These are phyloP conservation scores for Coccomyxa sp. DNA, from an alignment of 139 green algal species.

Conservation along the genomic window DNA sequence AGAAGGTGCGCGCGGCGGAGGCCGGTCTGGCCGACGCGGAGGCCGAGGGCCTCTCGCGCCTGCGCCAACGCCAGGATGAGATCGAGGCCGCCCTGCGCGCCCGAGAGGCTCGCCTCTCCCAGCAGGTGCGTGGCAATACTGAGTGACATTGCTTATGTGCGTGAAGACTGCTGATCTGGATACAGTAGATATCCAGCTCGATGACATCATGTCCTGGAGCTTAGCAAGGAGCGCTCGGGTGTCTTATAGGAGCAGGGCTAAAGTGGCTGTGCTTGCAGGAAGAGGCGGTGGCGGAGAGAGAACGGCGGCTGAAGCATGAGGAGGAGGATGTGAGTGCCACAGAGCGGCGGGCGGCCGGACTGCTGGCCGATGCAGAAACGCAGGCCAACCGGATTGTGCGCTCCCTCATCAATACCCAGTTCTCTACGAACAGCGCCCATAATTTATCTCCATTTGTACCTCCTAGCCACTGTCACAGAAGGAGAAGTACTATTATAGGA, in stretches of 20 bases:
- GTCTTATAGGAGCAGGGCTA: neutral
- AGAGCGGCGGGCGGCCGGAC: neutral
- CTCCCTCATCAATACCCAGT: neutral
- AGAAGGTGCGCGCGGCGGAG: conserved; percentile 2
- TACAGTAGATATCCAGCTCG: neutral
- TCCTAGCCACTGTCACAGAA: too few species aligned
- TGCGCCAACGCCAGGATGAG: neutral
- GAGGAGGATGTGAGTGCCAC: conserved; percentile 7
- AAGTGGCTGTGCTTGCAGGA: neutral
- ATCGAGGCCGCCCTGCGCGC: neutral
- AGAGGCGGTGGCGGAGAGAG: neutral
- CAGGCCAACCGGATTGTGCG: neutral
- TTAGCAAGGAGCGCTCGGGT: neutral
- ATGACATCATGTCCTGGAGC: too few species aligned
- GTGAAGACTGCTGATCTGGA: neutral
- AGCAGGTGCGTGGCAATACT: neutral
- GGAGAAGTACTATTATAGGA: too few species aligned
- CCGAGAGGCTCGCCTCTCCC: neutral
- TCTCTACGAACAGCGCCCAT: too few species aligned
- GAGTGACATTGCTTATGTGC: neutral
- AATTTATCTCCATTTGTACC: too few species aligned
- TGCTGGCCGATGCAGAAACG: neutral
- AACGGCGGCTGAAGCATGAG: neutral
- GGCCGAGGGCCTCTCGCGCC: neutral
- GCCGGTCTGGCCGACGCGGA: neutral